phyloP scores from a whole-genome alignment of 2,329 filamentous ascomycete species.

The Phaeosphaeriaceae sp. region DNA sequence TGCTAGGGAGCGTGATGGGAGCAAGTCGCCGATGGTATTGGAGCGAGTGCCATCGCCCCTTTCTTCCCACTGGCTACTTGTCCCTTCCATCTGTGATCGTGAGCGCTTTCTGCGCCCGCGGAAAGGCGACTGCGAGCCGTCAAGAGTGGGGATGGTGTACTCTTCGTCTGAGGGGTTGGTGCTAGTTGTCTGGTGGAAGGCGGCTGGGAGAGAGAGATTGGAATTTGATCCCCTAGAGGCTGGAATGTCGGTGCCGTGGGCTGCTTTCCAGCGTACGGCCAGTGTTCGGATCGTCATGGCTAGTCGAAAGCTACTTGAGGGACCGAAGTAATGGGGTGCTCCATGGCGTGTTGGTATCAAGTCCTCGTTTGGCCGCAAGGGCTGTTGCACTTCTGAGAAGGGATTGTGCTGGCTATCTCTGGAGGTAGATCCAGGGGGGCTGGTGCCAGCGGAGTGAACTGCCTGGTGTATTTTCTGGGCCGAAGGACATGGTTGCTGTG shows the following conservation, averaged over 20 bases:
- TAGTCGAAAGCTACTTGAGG: conserved; percentile 34
- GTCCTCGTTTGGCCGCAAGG: conserved; percentile 18
- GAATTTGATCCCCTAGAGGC: conserved; percentile 2
- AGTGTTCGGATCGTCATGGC: conserved; percentile 28
- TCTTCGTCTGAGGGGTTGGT: conserved; percentile 29
- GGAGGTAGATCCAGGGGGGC: conserved; percentile 12
- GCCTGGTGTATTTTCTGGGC: conserved; percentile 9
- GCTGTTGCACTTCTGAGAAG: conserved; percentile 19
- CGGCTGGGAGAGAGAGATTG: not conserved
- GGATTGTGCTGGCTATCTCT: conserved; percentile 21
- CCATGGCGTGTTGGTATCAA: conserved; percentile 25
- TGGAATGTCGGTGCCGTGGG: conserved; percentile 15
- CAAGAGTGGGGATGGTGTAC: conserved; percentile 13
- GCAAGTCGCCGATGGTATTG: conserved; percentile 27
- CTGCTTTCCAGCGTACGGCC: conserved; percentile 28
- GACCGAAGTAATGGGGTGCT: conserved; percentile 36
- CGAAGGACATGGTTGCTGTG: conserved; percentile 4
- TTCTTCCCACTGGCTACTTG: conserved; percentile 16
- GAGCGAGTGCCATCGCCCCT: not conserved
- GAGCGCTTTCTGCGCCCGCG: conserved; percentile 23
- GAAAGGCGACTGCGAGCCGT: conserved; percentile 3
- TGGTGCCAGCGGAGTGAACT: conserved; percentile 11
- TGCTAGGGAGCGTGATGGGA: conserved; percentile 47
- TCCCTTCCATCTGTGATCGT: conserved; percentile 20
- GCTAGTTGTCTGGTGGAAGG: conserved; percentile 16